A percentile compares a stretch with the other conserved stretches of the same genome.
These are phyloP conservation scores for Aspergillus novoparasiticus DNA, from an alignment of 2,329 filamentous ascomycete species.

Conservation along the genomic window DNA sequence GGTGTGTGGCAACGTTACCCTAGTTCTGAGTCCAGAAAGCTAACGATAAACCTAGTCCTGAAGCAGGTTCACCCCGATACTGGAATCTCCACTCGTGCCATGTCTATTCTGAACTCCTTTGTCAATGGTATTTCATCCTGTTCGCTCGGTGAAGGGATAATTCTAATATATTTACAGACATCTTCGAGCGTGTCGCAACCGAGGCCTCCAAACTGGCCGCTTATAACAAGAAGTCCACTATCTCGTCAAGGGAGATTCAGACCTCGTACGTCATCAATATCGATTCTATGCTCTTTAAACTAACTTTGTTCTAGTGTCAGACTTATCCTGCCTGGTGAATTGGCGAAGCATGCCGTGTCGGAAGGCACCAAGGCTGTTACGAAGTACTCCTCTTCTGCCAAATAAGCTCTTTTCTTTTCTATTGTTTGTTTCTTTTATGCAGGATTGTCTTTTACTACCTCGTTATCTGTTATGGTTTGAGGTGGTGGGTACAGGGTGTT, in stretches of 20 bases:
- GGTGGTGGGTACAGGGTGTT: constrained; percentile 50
- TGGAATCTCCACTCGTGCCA: constrained; percentile 99
- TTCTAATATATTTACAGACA: constrained; percentile 62
- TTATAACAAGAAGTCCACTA: constrained; percentile 99
- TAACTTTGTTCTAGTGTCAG: constrained; percentile 64
- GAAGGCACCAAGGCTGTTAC: constrained; percentile 99
- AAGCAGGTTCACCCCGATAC: constrained; percentile 99
- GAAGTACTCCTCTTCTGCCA: constrained; percentile 99
- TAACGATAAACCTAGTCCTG: constrained; percentile 66
- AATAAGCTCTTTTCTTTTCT: constrained; percentile 72
- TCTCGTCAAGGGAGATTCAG: constrained; percentile 99
- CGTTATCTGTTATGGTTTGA: constrained; percentile 45
- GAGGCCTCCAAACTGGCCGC: constrained; percentile 98
- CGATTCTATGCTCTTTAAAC: constrained; percentile 11
- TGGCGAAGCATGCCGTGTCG: constrained; percentile 99
- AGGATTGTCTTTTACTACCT: constrained; percentile 47
- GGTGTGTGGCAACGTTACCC: constrained; percentile 60
- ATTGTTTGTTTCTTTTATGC: constrained; percentile 62
- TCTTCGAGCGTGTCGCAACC: constrained; percentile 98
- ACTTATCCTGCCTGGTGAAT: constrained; percentile 95
- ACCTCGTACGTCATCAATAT: constrained; percentile 67
- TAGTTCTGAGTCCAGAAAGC: constrained; percentile 21
- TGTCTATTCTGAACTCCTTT: constrained; percentile 99
- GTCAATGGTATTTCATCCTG: constrained; percentile 76
- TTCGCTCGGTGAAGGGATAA: neutral